Evolutionary conservation across 169 alveolate genomes (phyloP).

Genomic region (Cryptosporidium tyzzeri): DNA sequence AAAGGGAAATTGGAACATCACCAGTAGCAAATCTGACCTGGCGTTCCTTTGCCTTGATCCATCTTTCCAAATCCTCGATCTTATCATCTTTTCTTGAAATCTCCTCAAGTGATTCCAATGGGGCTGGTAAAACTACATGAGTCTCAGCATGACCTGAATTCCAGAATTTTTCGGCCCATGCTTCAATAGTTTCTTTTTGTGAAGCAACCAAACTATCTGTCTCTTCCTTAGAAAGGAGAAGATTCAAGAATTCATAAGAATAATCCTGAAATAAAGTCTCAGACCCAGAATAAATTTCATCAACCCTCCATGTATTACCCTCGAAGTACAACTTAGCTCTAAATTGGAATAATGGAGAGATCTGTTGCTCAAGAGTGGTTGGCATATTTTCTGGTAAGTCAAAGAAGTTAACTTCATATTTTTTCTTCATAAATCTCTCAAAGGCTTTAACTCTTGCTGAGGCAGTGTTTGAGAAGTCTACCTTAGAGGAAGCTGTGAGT

Average conservation of each 20-base stretch:
- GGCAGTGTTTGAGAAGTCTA: slow-evolving; percentile 4
- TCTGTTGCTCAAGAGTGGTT: slow-evolving; percentile 15
- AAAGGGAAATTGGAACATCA: slow-evolving; percentile 29
- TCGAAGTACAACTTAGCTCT: slow-evolving; percentile 20
- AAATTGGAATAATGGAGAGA: slow-evolving; percentile 57
- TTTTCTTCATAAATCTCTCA: slow-evolving; percentile 8
- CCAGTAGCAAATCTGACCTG: slow-evolving; percentile 18
- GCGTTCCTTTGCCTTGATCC: slow-evolving; percentile 39
- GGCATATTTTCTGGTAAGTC: slow-evolving; percentile 40
- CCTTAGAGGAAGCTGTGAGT: slow-evolving; percentile 10
- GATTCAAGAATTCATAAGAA: slow-evolving; percentile 30
- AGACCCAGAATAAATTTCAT: slow-evolving; percentile 28
- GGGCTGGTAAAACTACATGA: slow-evolving; percentile 28
- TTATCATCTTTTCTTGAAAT: slow-evolving; percentile 14
- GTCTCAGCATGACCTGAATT: slow-evolving; percentile 19
- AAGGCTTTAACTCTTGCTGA: slow-evolving; percentile 23
- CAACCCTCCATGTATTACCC: slow-evolving; percentile 14
- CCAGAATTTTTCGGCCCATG: slow-evolving; percentile 51
- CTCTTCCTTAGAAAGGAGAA: slow-evolving; percentile 25
- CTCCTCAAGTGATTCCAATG: slow-evolving; percentile 22
- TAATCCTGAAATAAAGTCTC: neutral
- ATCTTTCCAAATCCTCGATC: slow-evolving; percentile 20
- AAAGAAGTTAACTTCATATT: neutral
- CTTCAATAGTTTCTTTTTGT: slow-evolving; percentile 17
- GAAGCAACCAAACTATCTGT: neutral